Percentiles rank a stretch among this genome's conserved stretches.
Conservation (phyloP, 106 monocot genomes). For the Phalaenopsis aphrodite region DNA sequence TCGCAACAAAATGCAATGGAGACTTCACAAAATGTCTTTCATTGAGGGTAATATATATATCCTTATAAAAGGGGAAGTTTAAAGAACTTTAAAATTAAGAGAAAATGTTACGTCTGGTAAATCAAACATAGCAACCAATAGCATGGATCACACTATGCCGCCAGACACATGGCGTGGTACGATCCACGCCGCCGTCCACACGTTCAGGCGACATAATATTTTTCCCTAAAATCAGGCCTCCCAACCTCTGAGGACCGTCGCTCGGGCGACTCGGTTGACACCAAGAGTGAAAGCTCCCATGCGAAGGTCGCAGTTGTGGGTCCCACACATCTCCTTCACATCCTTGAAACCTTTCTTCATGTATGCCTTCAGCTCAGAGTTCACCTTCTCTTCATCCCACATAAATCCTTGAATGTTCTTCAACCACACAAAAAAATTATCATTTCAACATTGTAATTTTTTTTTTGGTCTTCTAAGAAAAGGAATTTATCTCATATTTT, state of each 20-base stretch:
- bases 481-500: too few species aligned
- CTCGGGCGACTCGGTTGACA: conserved; percentile 68
- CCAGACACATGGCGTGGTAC: too few species aligned
- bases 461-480: too few species aligned
- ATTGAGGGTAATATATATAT: too few species aligned
- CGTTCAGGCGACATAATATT: too few species aligned
- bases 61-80: too few species aligned
- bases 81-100: too few species aligned
- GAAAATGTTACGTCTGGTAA: too few species aligned
- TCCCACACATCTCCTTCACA: conserved; percentile 76
- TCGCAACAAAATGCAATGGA: not conserved
- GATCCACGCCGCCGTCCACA: too few species aligned
- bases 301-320: conserved; percentile 74
- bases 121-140: too few species aligned
- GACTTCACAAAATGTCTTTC: too few species aligned
- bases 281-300: conserved; percentile 95
- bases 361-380: conserved; percentile 68
- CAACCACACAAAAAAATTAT: not conserved
- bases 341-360: conserved; percentile 52
- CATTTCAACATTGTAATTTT: not conserved
- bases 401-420: conserved; percentile 95
- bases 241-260: conserved; percentile 82
- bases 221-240: conserved; percentile 31
- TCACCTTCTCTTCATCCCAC: conserved; percentile 96
- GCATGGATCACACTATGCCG: too few species aligned